Evolutionary conservation across 2,329 filamentous ascomycete species (phyloP), one percentile per base, ranked within the genome.

Genomic region (Colletotrichum salicis): DNA sequence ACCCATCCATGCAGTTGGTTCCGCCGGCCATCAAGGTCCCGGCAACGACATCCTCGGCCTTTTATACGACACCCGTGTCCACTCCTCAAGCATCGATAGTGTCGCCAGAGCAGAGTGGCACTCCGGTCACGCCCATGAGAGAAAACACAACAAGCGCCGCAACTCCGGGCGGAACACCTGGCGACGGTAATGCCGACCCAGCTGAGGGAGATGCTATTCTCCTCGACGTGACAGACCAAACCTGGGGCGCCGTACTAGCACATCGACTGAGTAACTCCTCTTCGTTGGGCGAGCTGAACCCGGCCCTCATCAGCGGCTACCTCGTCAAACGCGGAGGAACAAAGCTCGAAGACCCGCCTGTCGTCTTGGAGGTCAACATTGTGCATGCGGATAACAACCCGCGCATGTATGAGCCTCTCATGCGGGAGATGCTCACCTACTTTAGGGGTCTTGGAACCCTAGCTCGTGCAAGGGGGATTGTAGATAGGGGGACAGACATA

Each of bases 221-320:
- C 12, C 83, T 93, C 22, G 93, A 96, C 77, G 81, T 89, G 2
- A 91, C 90, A 1, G 94, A 96, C 76, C 92, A 94, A 74, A 92
- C 89, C 0, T 96, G 92, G 91, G 93, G 91, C 24, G 88, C 93
- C 5, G 84, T 96, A 19, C 86, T 93, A 54, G 87, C 89, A 1
- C 92, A 94, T 78, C 86, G 90, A 15, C 84, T 92, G 19, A 90
- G 88, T 79, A 91, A 89, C 76, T 88, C 90, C 0, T 81, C 84
- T 11, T 87, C 87, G 3, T 82, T 88, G 19, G 82, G 87, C 5
- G 88, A 91, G 55, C 79, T 88, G 48, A 87, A 85, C 60, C 88
- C 88, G 1, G 85, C 90, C 0, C 85, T 92, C 1, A 85, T 89
- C 37, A 91, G 89, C 75, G 91, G 90, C 5, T 93, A 92, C 77